These are phyloP conservation scores for Magnaporthiopsis incrustans DNA, from an alignment of 2,329 filamentous ascomycete genomes.

Conservation along the genomic window DNA sequence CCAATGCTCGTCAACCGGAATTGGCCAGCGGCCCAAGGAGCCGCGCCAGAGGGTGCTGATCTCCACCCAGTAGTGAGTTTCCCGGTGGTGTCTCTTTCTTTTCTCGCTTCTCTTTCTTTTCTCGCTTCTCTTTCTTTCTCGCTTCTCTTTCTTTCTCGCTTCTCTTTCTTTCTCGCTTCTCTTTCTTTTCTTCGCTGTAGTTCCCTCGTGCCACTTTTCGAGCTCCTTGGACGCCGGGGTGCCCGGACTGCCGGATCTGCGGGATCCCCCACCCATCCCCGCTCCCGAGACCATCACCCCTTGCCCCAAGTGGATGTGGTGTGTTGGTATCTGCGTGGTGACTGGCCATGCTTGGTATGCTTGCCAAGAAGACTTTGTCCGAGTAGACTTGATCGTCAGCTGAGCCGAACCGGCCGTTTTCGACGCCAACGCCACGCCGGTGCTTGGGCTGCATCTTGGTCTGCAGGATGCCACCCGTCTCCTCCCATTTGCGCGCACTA, in stretches of 20 bases:
- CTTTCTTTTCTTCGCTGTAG: not conserved
- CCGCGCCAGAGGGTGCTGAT: conserved; percentile 48
- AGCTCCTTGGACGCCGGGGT: not conserved
- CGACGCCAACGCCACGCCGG: not conserved
- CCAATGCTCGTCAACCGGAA: conserved; percentile 45
- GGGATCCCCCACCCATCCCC: too few relatives aligned
- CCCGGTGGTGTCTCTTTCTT: conserved; percentile 1
- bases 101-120: too few relatives aligned
- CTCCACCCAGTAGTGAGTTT: conserved; percentile 51
- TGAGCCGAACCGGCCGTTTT: not conserved
- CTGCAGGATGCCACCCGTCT: too few relatives aligned
- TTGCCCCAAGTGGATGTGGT: not conserved
- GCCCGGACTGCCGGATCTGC: not conserved
- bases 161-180: too few relatives aligned
- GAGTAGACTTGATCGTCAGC: not conserved
- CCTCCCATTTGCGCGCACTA: not conserved
- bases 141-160: too few relatives aligned
- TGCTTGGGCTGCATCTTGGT: not conserved
- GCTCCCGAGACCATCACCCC: not conserved
- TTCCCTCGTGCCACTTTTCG: not conserved
- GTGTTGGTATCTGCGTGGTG: not conserved
- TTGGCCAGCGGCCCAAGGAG: conserved; percentile 46
- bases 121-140: too few relatives aligned
- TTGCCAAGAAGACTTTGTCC: not conserved
- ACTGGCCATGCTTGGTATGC: not conserved